Conservation (phyloP, 345 rosid genomes). For the Acer yangbiense region DNA sequence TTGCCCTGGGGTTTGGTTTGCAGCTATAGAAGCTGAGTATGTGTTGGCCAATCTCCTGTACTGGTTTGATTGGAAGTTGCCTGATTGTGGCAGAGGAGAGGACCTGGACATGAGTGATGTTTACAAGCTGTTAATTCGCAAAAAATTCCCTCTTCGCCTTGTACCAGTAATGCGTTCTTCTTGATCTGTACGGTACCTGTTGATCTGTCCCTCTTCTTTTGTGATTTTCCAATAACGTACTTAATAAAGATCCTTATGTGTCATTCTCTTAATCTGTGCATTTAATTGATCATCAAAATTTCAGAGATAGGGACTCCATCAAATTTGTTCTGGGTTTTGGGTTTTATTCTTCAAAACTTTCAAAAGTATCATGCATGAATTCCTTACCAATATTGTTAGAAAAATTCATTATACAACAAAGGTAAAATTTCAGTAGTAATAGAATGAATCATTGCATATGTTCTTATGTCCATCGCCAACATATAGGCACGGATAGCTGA, state of each 20-base stretch:
- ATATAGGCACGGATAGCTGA: neutral
- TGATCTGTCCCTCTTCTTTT: neutral
- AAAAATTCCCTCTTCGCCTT: neutral
- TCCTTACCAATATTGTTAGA: neutral
- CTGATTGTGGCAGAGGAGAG: slow-evolving; percentile 12
- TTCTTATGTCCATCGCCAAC: too few relatives aligned
- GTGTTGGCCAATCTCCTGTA: slow-evolving; percentile 20
- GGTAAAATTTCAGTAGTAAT: neutral
- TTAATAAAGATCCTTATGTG: neutral
- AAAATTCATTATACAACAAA: neutral
- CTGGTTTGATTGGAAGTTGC: slow-evolving; percentile 36
- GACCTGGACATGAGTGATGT: slow-evolving; percentile 30
- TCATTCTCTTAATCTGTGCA: neutral
- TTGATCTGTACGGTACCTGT: neutral
- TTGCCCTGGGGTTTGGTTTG: slow-evolving; percentile 19
- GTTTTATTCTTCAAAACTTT: neutral
- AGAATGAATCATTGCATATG: too few relatives aligned
- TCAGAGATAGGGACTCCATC: too few relatives aligned
- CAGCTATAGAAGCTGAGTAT: slow-evolving; percentile 8
- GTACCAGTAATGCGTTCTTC: neutral
- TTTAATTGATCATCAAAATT: neutral
- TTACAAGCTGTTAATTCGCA: neutral
- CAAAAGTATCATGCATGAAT: neutral
- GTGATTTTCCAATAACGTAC: neutral
- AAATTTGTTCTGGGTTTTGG: neutral